Base-by-base conservation (phyloP, 1,284 basidiomycete genomes). In the Peniophora sp. region DNA sequence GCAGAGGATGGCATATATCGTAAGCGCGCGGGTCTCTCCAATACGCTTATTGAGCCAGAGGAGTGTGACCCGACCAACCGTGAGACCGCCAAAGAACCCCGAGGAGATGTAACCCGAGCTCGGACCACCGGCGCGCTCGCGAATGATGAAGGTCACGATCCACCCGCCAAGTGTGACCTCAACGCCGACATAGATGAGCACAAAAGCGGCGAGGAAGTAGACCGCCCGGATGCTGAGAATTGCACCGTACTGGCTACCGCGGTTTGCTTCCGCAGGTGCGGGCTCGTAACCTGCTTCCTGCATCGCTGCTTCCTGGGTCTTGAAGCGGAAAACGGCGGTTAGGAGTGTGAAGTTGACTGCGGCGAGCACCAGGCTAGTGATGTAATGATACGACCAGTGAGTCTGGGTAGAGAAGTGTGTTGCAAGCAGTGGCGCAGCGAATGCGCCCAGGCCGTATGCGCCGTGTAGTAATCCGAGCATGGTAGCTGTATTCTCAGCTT, bases 151-250 rank as follows among this genome's bases (percentile, higher is more conserved):
- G 0, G 79, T 81, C 3, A 81, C 81, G 45, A 82, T 81, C 79
- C 80, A 83, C 3, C 78, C 76, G 55, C 80, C 83, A 47, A 83
- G 73, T 0, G 81, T 82, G 1, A 84, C 82, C 57, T 85, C 82
- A 0, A 80, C 72, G 3, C 83, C 83, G 42, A 85, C 81, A 58
- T 85, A 85, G 9, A 85, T 74, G n/a, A 84, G 67, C 23, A 78
- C 69, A 60, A 81, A 87, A 49, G 81, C 65, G 0, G 83, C 79
- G 14, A 85, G 64, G 27, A 77, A 62, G 56, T 85, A 80, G 0
- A 85, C 78, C 3, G 72, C 68, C 48, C 68, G 72, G 27, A 74
- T 66, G 15, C 68, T 61, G 51, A 85, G 55, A 36, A 85, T 81
- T 57, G 82, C 75, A 23, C 68, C 67, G 66, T 82, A 79, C 27